A percentile compares a stretch with the other conserved stretches of the same genome.
These are phyloP conservation scores for Aspergillus hancockii DNA, from an alignment of 495 filamentous ascomycete species.

Conservation along the genomic window DNA sequence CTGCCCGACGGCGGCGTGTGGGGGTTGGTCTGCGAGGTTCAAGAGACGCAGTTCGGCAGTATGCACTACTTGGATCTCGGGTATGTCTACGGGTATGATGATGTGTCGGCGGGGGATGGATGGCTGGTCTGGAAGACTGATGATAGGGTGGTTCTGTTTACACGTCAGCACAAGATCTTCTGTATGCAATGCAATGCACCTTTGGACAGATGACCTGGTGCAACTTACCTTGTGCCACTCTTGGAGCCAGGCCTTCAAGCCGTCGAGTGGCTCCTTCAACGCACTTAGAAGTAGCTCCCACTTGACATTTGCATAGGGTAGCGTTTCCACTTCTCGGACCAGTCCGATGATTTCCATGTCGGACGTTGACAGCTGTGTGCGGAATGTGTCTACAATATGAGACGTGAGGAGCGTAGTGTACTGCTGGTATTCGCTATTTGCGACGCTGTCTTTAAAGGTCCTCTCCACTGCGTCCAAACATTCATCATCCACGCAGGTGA, in stretches of 20 bases:
- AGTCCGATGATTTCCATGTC: slow-evolving; percentile 58
- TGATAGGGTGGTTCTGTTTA: slow-evolving; percentile 34
- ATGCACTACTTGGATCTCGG: slow-evolving; percentile 79
- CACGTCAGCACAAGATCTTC: slow-evolving; percentile 8
- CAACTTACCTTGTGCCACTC: slow-evolving; percentile 50
- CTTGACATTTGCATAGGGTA: slow-evolving; percentile 36
- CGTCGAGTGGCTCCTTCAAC: slow-evolving; percentile 38
- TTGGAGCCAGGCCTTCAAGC: slow-evolving; percentile 43
- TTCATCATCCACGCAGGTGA: slow-evolving; percentile 73
- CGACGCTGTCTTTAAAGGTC: slow-evolving; percentile 43
- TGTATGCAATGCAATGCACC: slow-evolving; percentile 5
- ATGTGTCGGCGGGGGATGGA: slow-evolving; percentile 44
- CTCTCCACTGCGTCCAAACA: slow-evolving; percentile 45
- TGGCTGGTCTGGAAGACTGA: slow-evolving; percentile 36
- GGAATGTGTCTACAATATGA: slow-evolving; percentile 54
- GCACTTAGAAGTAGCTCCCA: slow-evolving; percentile 47
- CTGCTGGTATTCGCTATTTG: slow-evolving; percentile 40
- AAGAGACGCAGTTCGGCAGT: slow-evolving; percentile 71
- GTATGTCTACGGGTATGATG: slow-evolving; percentile 74
- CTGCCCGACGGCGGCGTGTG: slow-evolving; percentile 62
- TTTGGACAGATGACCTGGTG: not conserved
- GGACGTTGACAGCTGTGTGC: slow-evolving; percentile 49
- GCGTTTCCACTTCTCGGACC: slow-evolving; percentile 44
- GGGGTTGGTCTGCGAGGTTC: slow-evolving; percentile 33
- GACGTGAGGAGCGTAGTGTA: slow-evolving; percentile 51